phyloP scores from a whole-genome alignment of 345 rosid genomes.

The Acer saccharum region DNA sequence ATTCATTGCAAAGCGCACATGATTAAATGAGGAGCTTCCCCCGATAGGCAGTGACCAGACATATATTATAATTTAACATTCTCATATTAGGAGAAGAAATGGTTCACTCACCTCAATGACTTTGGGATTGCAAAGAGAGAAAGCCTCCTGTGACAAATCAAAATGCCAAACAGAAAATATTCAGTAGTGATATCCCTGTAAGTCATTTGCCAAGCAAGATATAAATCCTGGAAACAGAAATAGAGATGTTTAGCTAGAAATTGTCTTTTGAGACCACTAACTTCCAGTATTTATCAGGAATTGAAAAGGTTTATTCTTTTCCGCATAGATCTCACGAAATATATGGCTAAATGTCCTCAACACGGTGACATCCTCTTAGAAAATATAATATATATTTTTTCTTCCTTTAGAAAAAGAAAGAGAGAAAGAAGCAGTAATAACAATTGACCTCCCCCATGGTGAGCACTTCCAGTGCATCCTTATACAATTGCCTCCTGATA shows the following conservation, averaged over 20 bases:
- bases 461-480: slow-evolving; percentile 89
- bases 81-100: slow-evolving; percentile 16
- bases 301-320: background rate
- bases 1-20: background rate
- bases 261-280: background rate
- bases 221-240: background rate
- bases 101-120: slow-evolving; percentile 63
- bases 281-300: background rate
- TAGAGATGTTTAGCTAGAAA: background rate
- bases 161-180: background rate
- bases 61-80: slow-evolving; percentile 5
- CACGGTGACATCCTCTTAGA: background rate
- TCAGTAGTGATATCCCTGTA: background rate
- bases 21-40: background rate
- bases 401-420: background rate
- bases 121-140: slow-evolving; percentile 82
- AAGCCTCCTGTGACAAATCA: slow-evolving; percentile 63
- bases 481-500: slow-evolving; percentile 54
- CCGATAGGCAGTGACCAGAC: background rate
- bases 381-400: background rate
- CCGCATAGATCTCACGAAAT: background rate
- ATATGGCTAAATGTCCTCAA: background rate
- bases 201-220: background rate
- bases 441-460: slow-evolving; percentile 85
- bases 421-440: background rate